Base-by-base conservation (phyloP, 306 rosid genomes). In the Calophaca sinica region DNA sequence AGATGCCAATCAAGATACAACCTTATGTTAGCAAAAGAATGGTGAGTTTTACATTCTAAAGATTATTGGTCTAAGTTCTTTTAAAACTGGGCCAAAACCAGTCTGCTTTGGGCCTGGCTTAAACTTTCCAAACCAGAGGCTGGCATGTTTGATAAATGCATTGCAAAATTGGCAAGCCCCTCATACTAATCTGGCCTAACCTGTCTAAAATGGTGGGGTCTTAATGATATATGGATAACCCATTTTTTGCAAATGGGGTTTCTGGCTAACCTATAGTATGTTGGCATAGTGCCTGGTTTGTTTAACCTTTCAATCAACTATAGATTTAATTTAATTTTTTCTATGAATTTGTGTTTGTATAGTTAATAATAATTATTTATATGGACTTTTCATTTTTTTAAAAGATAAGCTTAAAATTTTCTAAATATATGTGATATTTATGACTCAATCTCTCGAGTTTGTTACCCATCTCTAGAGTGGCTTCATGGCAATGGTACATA, bases 21-120 rank as follows among this genome's bases (percentile, higher is more conserved):
- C 99, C 97, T 36, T 94, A 90, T 68, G 73, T 88, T 76, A 88
- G 99, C 84, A 94, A 92, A 82, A 88, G 93, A 80, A 94, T 88
- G 99, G 96, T 93, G 83, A 81, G 89, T 72, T 62, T 35, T 82
- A 53, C 68, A 63, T 65, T 78, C 26, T 71, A 9, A 68, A 42
- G 51, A 50, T 74, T 31, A 59, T 26, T 31, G 70, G 50, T 65
- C 28, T 66, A 28, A 53, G 42, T 70, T 70, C 31, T 61, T 65
- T 67, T 11, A 12, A 42, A 54, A 46, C 59, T 74, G 36, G 0
- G 68, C 62, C 66, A 60, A 74, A 46, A 45, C 26, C 28, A 32
- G 51, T 45, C 8, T 31, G 36, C 55, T 26, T 28, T 64, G 7
- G 39, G 66, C 60, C 9, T 15, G 45, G 63, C 66, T 73, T 57